These are phyloP conservation scores for Parietaria judaica DNA, from an alignment of 306 rosid genomes.

Conservation along the genomic window DNA sequence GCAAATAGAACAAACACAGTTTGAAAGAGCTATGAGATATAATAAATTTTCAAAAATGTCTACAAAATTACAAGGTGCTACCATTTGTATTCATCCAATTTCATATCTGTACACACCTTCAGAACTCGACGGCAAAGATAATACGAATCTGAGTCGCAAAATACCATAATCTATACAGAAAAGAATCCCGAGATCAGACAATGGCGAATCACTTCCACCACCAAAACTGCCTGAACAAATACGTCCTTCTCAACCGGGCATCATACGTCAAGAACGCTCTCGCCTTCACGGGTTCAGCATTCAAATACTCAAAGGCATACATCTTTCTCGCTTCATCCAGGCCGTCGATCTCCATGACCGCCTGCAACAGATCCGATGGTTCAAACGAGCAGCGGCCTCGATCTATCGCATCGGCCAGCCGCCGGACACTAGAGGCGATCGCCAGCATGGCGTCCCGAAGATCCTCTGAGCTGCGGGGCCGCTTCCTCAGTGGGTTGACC, in stretches of 20 bases:
- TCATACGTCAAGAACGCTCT: conserved; percentile 69
- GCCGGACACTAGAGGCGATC: conserved; percentile 58
- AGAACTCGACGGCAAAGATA: conserved; percentile 23
- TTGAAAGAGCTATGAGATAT: not conserved
- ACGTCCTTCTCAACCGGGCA: conserved; percentile 54
- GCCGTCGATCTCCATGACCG: conserved; percentile 79
- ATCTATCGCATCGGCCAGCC: conserved; percentile 66
- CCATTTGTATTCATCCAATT: conserved; percentile 12
- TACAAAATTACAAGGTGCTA: not conserved
- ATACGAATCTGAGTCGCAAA: conserved; percentile 13
- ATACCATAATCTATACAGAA: conserved; percentile 28
- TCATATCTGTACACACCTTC: conserved; percentile 32
- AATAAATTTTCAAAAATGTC: conserved; percentile 9
- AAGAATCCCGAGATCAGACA: conserved; percentile 11
- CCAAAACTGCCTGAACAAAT: conserved; percentile 62
- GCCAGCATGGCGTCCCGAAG: conserved; percentile 63
- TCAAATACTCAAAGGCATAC: conserved; percentile 75
- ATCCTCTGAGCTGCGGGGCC: conserved; percentile 50
- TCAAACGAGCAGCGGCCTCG: conserved; percentile 43
- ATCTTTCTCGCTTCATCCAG: conserved; percentile 72
- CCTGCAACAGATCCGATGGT: conserved; percentile 49
- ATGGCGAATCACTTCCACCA: conserved; percentile 53
- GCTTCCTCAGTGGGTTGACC: conserved; percentile 41
- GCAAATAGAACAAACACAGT: not conserved
- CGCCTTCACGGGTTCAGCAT: conserved; percentile 67